Percentiles rank a stretch among this genome's conserved stretches.
phyloP scores from a whole-genome alignment of 1,284 basidiomycete genomes.

The Trichosporon ovoides region DNA sequence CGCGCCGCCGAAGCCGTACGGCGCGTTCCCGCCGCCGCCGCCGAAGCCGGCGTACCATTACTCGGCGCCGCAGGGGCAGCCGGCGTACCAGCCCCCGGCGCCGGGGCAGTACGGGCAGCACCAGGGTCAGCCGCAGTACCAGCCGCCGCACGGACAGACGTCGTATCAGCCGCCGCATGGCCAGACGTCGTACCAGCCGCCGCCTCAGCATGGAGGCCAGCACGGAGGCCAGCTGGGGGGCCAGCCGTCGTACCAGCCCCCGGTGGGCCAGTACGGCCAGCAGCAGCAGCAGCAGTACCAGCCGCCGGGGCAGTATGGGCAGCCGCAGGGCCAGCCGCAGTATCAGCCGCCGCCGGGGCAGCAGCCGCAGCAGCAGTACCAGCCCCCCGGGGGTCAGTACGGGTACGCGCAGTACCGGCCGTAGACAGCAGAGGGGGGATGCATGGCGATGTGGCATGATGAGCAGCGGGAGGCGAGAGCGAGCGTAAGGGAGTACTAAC shows the following conservation, averaged over 20 bases:
- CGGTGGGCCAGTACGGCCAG: not conserved
- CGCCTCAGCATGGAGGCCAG: too few relatives aligned
- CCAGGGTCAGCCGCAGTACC: not conserved
- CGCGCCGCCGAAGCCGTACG: slow-evolving; percentile 4
- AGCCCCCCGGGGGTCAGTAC: not conserved
- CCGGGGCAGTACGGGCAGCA: not conserved
- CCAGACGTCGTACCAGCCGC: slow-evolving; percentile 8
- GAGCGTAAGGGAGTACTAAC: too few relatives aligned
- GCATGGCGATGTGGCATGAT: not conserved
- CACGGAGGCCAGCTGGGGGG: not conserved
- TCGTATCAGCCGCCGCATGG: slow-evolving; percentile 4
- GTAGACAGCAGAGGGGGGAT: not conserved
- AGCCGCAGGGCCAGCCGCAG: not conserved
- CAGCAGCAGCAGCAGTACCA: not conserved
- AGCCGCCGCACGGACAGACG: not conserved
- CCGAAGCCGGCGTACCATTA: slow-evolving; percentile 5
- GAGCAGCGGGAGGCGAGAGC: not conserved
- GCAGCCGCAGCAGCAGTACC: slow-evolving; percentile 2
- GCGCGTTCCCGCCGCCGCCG: slow-evolving; percentile 7
- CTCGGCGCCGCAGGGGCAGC: not conserved
- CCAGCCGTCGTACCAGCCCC: not conserved
- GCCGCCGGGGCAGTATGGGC: not conserved
- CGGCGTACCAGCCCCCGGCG: not conserved
- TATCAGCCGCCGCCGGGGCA: not conserved
- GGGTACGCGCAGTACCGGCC: slow-evolving; percentile 2